Base-by-base conservation (phyloP, 352 stramenopile species). In the Plasmopara halstedii region DNA sequence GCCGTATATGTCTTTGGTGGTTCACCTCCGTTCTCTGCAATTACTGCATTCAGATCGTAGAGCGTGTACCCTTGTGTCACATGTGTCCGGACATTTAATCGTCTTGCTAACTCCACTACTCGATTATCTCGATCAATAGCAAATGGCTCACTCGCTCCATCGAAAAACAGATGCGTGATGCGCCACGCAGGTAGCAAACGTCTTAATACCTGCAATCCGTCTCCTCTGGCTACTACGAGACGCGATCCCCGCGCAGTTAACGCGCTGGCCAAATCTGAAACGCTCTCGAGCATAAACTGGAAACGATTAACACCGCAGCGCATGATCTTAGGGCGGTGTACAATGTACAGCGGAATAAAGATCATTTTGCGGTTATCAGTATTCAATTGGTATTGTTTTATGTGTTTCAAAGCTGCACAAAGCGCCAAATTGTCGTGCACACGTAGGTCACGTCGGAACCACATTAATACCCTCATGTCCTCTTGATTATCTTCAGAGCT, bases 351-450 rank as follows among this genome's bases (percentile, higher is more conserved):
- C 36, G 89, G 81, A 37, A 93, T 78, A 20, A 97, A 55, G 36
- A 63, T 58, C 14, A 80, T 67, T 17, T 39, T 37, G 4, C 14
- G 29, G 0, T 37, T 42, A 1, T n/a, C 27, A 10, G 33, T 34
- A 42, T 56, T 25, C 17, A 58, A 17, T 23, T 59, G 37, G 8
- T 59, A 32, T 14, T 50, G 36, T 9, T 60, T 47, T 20, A 73
- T 42, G 29, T 64, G 58, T 21, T 80, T 33, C 33, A 90, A 65
- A 26, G 88, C 87, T 21, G 77, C 71, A 8, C 90, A 37, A 14
- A 98, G 68, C 38, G 85, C 83, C 20, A 95, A 77, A 67, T 98
- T 98, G 70, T 99, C 96, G 64, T 98, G 89, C 32, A 99, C 64
- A 35, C 95, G 73, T 43, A 98, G 67, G 41, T 95, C 91, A 54